phyloP scores from a whole-genome alignment of 805 yeast genomes.

The Cyberlindnera nakhonratchasimensis region DNA sequence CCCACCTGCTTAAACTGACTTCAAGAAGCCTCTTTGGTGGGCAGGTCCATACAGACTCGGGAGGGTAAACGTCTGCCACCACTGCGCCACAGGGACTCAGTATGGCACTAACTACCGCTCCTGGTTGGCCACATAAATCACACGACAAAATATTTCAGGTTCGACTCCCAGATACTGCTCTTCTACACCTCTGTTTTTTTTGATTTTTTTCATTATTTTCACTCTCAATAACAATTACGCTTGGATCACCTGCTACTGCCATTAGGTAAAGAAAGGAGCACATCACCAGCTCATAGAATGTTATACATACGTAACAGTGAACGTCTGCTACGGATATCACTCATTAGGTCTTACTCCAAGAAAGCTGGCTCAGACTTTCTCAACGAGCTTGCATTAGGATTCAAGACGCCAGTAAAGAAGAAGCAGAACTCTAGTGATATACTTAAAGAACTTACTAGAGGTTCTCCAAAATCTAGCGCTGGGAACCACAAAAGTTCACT shows the following conservation, averaged over 20 bases:
- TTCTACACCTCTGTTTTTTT: not conserved
- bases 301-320: no score
- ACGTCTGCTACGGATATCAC: not conserved
- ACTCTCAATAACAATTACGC: no score
- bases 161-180: not conserved
- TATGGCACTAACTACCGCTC: not conserved
- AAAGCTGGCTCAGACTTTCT: not conserved
- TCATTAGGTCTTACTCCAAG: not conserved
- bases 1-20: slow-evolving; percentile 40
- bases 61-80: slow-evolving; percentile 16
- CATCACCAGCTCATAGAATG: no score
- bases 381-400: not conserved
- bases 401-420: slow-evolving; percentile 1
- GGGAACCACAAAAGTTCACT: not conserved
- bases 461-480: not conserved
- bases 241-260: no score
- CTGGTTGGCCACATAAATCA: not conserved
- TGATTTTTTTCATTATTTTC: no score
- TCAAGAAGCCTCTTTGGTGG: slow-evolving; percentile 20
- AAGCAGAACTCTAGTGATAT: slow-evolving; percentile 1
- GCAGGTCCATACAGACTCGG: slow-evolving; percentile 33
- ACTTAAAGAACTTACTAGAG: not conserved
- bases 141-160: not conserved
- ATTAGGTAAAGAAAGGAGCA: no score
- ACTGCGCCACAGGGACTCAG: slow-evolving; percentile 25